Conservation (phyloP, 192 early-diverging fungal species). For the Podila epigama region DNA sequence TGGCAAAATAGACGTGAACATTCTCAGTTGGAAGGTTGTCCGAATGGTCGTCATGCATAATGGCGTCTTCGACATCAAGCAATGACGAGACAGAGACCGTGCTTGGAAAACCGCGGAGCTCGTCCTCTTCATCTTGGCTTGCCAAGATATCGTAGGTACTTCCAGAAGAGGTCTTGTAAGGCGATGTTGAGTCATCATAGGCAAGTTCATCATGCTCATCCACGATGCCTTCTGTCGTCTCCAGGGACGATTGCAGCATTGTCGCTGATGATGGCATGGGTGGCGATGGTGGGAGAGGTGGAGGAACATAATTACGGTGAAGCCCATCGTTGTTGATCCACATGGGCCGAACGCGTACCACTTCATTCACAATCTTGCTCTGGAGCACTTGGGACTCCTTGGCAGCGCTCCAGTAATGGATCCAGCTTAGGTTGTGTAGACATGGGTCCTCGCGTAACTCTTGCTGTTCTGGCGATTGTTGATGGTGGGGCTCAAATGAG, state of each 20-base stretch:
- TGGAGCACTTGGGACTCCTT: conserved; percentile 46
- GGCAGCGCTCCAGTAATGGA: conserved; percentile 48
- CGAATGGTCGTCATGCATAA: conserved; percentile 1
- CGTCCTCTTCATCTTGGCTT: not conserved
- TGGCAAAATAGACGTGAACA: no score
- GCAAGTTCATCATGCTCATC: not conserved
- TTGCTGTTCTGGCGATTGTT: conserved; percentile 37
- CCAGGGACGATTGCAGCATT: no score
- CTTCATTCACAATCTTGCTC: conserved; percentile 45
- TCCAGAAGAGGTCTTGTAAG: not conserved
- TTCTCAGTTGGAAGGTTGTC: no score
- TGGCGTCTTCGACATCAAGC: conserved; percentile 1
- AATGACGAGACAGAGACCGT: conserved; percentile 21
- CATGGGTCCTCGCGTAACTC: conserved; percentile 32
- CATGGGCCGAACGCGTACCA: conserved; percentile 39
- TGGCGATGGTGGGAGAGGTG: not conserved
- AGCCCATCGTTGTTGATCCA: conserved; percentile 35
- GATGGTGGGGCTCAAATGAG: conserved; percentile 36
- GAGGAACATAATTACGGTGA: conserved; percentile 34
- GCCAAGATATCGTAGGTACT: not conserved
- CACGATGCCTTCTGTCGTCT: not conserved
- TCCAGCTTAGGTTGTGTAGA: conserved; percentile 34
- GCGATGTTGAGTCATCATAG: not conserved
- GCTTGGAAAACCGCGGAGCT: conserved; percentile 13
- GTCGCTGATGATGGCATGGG: no score